These are phyloP conservation scores for Begonia loranthoides DNA, from an alignment of 306 rosid species.

Conservation along the genomic window DNA sequence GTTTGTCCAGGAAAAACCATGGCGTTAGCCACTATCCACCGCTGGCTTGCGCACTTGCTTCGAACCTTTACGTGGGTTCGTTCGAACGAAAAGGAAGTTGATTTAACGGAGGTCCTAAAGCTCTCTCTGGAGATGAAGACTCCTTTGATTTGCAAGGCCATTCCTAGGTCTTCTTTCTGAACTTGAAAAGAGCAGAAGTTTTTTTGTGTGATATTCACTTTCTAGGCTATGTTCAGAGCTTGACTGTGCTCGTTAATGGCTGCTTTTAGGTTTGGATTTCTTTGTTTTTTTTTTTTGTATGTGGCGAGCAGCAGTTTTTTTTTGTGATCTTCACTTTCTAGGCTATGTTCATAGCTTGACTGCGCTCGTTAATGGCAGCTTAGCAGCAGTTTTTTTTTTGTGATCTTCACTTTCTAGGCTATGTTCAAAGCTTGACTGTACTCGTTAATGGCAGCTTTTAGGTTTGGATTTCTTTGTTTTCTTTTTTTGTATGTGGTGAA, in stretches of 20 bases:
- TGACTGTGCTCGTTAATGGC: no score
- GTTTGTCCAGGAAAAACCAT: conserved; percentile 33
- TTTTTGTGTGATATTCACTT: not conserved
- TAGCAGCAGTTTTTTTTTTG: not conserved
- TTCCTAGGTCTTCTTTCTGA: conserved; percentile 11
- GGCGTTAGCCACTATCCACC: conserved; percentile 25
- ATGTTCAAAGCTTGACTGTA: not conserved
- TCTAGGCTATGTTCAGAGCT: not conserved
- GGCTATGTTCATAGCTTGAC: not conserved
- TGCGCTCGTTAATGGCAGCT: no score
- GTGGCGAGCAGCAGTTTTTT: no score
- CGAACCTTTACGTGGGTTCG: conserved; percentile 21
- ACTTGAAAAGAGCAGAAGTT: no score
- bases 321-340: not conserved
- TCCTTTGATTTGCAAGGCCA: conserved; percentile 20
- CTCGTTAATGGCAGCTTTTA: no score
- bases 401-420: not conserved
- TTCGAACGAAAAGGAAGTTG: conserved; percentile 6
- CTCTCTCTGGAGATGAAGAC: conserved; percentile 33
- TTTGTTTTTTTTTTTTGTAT: no score
- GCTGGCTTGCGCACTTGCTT: conserved; percentile 27
- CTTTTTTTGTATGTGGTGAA: no score
- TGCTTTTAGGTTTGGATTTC: no score
- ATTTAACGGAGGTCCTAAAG: conserved; percentile 21
- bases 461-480: no score